These are phyloP conservation scores for Neurospora sp. DNA, from an alignment of 495 filamentous ascomycete species.

Conservation along the genomic window DNA sequence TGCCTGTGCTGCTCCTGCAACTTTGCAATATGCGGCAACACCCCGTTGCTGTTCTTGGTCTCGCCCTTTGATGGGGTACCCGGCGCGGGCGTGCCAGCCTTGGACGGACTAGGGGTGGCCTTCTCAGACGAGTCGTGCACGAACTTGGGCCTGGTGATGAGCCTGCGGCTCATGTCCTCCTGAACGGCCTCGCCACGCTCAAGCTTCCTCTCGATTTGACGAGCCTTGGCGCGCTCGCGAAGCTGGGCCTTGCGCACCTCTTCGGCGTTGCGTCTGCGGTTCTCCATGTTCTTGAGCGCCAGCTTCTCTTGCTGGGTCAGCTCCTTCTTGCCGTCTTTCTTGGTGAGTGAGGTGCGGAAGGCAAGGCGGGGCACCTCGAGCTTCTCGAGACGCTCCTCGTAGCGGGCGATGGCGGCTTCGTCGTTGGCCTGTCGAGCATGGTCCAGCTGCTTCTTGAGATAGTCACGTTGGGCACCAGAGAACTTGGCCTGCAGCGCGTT, in stretches of 20 bases:
- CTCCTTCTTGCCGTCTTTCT: conserved; percentile 31
- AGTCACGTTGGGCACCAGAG: conserved; percentile 52
- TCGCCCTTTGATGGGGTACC: background rate
- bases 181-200: conserved; percentile 40
- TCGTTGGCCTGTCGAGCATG: conserved; percentile 55
- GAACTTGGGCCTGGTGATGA: conserved; percentile 52
- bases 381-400: conserved; percentile 58
- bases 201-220: conserved; percentile 42
- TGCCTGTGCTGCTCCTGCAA: conserved; percentile 47
- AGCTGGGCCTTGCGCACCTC: conserved; percentile 77
- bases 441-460: conserved; percentile 50
- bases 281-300: conserved; percentile 62
- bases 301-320: conserved; percentile 63
- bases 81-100: background rate
- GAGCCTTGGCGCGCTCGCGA: conserved; percentile 58
- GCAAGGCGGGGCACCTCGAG: conserved; percentile 60
- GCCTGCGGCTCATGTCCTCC: conserved; percentile 50
- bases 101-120: background rate
- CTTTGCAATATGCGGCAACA: conserved; percentile 39
- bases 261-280: conserved; percentile 69
- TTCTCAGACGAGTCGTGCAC: conserved; percentile 40
- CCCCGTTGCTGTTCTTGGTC: background rate
- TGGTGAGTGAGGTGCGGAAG: conserved; percentile 49
- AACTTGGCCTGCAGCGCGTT: conserved; percentile 50
- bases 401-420: conserved; percentile 43